Evolutionary conservation across 2,329 filamentous ascomycete species (phyloP).

Genomic region (Coniochaeta ligniaria): DNA sequence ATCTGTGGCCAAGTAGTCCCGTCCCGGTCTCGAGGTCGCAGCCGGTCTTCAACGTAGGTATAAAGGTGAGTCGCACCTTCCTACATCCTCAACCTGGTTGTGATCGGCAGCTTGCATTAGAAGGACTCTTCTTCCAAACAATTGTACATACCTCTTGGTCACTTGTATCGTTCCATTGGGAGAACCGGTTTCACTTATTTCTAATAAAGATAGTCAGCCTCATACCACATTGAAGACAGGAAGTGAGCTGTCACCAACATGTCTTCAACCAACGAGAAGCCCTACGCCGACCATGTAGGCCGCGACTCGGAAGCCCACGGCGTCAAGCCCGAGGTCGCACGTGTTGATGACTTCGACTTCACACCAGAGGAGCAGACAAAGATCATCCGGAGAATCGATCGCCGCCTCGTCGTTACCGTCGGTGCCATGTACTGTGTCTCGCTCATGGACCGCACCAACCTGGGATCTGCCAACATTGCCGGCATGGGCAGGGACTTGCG

Average conservation of each 20-base stretch:
- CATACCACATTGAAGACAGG: background rate
- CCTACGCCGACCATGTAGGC: background rate
- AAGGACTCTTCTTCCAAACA: no score
- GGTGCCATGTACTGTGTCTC: conserved; percentile 67
- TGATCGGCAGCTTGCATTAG: background rate
- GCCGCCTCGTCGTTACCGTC: conserved; percentile 52
- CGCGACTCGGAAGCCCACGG: background rate
- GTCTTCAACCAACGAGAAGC: background rate
- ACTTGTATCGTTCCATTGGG: no score
- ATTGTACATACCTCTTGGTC: no score
- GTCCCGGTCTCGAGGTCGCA: background rate
- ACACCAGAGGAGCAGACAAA: conserved; percentile 54
- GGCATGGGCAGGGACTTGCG: conserved; percentile 45
- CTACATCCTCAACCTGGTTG: background rate
- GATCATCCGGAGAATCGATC: conserved; percentile 65
- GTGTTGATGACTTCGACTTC: conserved; percentile 31
- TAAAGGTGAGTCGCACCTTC: background rate
- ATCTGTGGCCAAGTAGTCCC: no score
- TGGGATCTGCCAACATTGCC: conserved; percentile 66
- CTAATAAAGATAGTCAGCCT: background rate
- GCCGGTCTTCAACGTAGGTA: background rate
- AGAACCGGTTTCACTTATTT: background rate
- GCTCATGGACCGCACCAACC: conserved; percentile 73
- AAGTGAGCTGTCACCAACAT: background rate
- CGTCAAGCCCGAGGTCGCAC: background rate